A percentile compares a stretch with the other conserved stretches of the same genome.
These are phyloP conservation scores for Trichoderma atrobrunneum DNA, from an alignment of 2,329 filamentous ascomycete species.

Conservation along the genomic window DNA sequence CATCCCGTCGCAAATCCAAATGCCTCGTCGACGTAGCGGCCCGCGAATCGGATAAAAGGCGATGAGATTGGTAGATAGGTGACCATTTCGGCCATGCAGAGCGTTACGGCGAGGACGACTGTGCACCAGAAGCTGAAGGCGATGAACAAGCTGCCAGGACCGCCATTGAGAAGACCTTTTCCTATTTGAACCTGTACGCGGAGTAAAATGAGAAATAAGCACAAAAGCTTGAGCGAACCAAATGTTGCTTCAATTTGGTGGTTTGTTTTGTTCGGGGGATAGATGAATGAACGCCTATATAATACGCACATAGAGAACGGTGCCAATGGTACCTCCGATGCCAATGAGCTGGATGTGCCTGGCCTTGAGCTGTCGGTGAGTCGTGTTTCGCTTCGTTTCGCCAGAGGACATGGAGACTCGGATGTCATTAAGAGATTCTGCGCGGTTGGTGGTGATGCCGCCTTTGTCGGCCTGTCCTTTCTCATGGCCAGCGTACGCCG, in stretches of 20 bases:
- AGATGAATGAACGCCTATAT: background rate
- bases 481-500: slow-evolving; percentile 28
- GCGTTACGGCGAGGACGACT: slow-evolving; percentile 58
- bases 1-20: slow-evolving; percentile 71
- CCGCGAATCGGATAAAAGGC: slow-evolving; percentile 75
- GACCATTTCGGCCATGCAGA: slow-evolving; percentile 71
- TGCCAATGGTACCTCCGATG: slow-evolving; percentile 64
- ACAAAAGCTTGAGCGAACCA: slow-evolving; percentile 21
- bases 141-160: slow-evolving; percentile 56
- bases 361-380: slow-evolving; percentile 52
- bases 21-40: slow-evolving; percentile 71
- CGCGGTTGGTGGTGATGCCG: background rate
- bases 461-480: slow-evolving; percentile 6
- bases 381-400: slow-evolving; percentile 36
- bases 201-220: slow-evolving; percentile 15
- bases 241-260: background rate
- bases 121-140: slow-evolving; percentile 62
- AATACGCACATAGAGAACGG: slow-evolving; percentile 51
- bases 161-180: slow-evolving; percentile 55
- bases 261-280: background rate
- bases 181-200: slow-evolving; percentile 51
- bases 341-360: slow-evolving; percentile 60
- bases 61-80: slow-evolving; percentile 74
- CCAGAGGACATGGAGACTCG: slow-evolving; percentile 23
- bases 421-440: slow-evolving; percentile 7